phyloP scores from a whole-genome alignment of 352 stramenopile genomes.

The Elongisporangium prolatum region DNA sequence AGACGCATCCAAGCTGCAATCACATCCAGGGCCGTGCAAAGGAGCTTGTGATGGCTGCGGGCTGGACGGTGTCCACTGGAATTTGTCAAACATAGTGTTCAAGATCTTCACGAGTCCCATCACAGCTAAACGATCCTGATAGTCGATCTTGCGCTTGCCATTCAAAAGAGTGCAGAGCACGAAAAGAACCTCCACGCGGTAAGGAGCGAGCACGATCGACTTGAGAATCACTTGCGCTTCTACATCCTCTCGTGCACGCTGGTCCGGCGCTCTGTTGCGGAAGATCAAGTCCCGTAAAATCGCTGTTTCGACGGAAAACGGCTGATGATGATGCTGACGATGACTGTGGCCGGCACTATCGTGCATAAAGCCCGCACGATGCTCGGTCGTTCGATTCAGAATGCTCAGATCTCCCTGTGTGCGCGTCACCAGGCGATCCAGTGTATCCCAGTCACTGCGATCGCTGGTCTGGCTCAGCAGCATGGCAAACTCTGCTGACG shows the following conservation, averaged over 20 bases:
- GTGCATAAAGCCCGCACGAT: constrained; percentile 10
- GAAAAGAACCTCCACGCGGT: constrained; percentile 96
- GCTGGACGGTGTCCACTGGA: constrained; percentile 77
- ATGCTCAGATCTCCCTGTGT: constrained; percentile 48
- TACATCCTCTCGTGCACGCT: constrained; percentile 55
- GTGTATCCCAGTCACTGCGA: constrained; percentile 69
- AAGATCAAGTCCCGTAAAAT: constrained; percentile 76
- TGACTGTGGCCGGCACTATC: constrained; percentile 13
- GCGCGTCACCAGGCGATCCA: constrained; percentile 56
- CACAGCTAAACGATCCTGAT: constrained; percentile 82
- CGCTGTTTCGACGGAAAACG: constrained; percentile 61
- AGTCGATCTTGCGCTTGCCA: constrained; percentile 91
- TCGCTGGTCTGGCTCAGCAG: constrained; percentile 70
- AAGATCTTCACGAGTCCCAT: constrained; percentile 90
- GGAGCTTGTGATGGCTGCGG: constrained; percentile 43
- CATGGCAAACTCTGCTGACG: constrained; percentile 77
- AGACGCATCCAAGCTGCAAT: constrained; percentile 93
- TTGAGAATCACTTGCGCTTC: constrained; percentile 89
- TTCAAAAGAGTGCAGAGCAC: constrained; percentile 95
- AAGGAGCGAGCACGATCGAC: constrained; percentile 88
- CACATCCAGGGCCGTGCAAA: constrained; percentile 82
- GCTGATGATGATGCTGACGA: constrained; percentile 24
- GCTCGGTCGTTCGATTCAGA: constrained; percentile 22
- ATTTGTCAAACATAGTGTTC: constrained; percentile 93
- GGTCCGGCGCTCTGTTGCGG: constrained; percentile 42